Evolutionary conservation across 2,329 filamentous ascomycete species (phyloP), one percentile per base, ranked within the genome.

Genomic region (Phaeophleospora eucalypticola): DNA sequence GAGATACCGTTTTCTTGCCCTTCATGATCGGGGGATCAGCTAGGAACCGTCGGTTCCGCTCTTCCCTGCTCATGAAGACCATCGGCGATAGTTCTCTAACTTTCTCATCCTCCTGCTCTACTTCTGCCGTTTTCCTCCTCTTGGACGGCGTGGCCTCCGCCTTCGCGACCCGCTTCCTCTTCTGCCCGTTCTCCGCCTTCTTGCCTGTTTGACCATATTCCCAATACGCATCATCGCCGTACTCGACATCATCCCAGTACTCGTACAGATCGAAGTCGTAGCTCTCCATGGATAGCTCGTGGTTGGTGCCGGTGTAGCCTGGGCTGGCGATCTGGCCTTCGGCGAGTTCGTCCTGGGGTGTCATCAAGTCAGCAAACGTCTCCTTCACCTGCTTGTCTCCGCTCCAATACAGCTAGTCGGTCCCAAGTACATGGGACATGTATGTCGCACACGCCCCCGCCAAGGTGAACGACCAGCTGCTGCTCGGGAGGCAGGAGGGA

Each of bases 161-260:
- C 20, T 49, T 52, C 4, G 52, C 45, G 8, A 36, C 48, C 4
- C 58, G 51, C 50, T 65, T 68, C 45, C 64, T 56, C 54, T 67
- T 67, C 45, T 64, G 49, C 47, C 54, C 45, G 32, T 53, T 32
- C 4, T 48, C 40, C 36, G 51, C 55, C 15, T 49, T 37, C 46
- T 55, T 48, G 17, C 37, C 21, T 35, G 51, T 36, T 62, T 43
- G 33, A 8, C 59, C 47, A 34, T 56, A 50, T 40, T 74, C 71
- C 54, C 72, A 70, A 41, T 73, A 74, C 35, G 68, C 66, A 52
- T 74, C 71, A 14, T 69, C 70, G 10, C 64, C 71, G 51, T 75
- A 75, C 45, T 76, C 72, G 36, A 74, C 59, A 47, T 76, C 73
- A 46, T 69, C 68, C 63, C 65, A 74, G 58, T 74, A 76, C 16